Evolutionary conservation across 202 grass and related monocot genomes (phyloP), one percentile per base, ranked within the genome.

Genomic region (Schoenoplectus tabernaemontani): DNA sequence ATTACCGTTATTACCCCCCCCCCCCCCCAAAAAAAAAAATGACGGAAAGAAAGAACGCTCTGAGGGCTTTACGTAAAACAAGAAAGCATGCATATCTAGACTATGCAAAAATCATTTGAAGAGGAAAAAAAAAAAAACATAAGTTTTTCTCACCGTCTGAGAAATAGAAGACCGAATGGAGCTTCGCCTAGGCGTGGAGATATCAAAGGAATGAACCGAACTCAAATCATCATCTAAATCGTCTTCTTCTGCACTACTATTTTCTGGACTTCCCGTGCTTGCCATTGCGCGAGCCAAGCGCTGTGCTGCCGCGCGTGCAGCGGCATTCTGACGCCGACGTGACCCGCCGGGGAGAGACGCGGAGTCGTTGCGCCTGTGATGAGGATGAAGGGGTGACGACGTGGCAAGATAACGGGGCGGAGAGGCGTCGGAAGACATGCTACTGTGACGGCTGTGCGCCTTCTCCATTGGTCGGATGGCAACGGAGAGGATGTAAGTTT

Each of bases 261-360:
- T 85, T 0, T 72, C 84, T 2, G 44, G 61, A 28, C 79, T 81
- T 22, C 44, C 51, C 34, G 87, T 78, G 56, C 81, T 72, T 6
- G 84, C 92, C 94, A 97, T 97, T 78, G 89, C 94, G 34, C 91
- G 94, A 44, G 94, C 94, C 57, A 97, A 87, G 41, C 91, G 84
- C 91, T 93, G 94, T 30, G 94, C 91, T n/a, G 93, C 93, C 48
- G 85, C 88, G 17, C 93, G 90, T 4, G 90, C 88, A 3, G 90
- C 88, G 42, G 57, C 90, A 79, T 90, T 97, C 78, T 82, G 82
- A 65, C 62, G 78, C 71, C 74, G 57, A 50, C 64, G 83, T 73
- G 57, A 53, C 6, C 56, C 83, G 62, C 87, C 87, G 53, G 87
- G 64, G 19, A 89, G 81, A 41, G 87, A 89, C 15, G 63, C 65